Evolutionary conservation across 208 protist species (phyloP), one percentile per base, ranked within the genome.

Genomic region (Acanthamoeba castellanii): DNA sequence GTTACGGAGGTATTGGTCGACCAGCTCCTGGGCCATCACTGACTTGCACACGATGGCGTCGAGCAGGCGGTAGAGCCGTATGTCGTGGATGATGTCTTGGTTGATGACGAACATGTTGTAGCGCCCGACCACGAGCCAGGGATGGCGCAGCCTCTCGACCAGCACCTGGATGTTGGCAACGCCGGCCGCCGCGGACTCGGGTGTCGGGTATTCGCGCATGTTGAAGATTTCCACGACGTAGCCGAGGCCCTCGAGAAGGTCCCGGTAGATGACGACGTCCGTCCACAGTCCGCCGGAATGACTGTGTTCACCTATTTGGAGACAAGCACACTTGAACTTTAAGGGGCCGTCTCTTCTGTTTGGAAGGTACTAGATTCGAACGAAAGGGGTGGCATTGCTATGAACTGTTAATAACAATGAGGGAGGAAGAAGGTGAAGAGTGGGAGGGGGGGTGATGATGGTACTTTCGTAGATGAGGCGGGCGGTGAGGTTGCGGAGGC

Each of bases 61-160:
- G 5, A 85, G 11, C 13, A 37, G 45, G 1, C 42, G 76, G 76
- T 85, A 85, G 27, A 5, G 76, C 20, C 7, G 9, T 34, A 85
- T 7, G 0, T 85, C 76, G 42, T 85, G 76, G 1, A 1, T 0
- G 9, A 85, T 85, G 1, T 85, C 76, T 9, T 85, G 76, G 45
- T 85, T 85, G 45, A 57, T 25, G 14, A 85, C 20, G 47, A 85
- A 85, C 76, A 85, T 59, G 76, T 85, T 85, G 76, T 85, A 85
- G 6, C 42, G 14, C 37, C 76, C 76, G 27, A 13, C 42, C 4
- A 18, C 27, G 3, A 85, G 7, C 76, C 76, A 85, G 3, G 34
- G 20, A 1, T 25, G 42, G 22, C 30, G 30, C 5, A 57, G 20
- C 16, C 74, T 22, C 20, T 85, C 76, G 30, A 85, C 3, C 18